Conservation (phyloP, 1,284 basidiomycete species). For the Leccinum pachyderme region DNA sequence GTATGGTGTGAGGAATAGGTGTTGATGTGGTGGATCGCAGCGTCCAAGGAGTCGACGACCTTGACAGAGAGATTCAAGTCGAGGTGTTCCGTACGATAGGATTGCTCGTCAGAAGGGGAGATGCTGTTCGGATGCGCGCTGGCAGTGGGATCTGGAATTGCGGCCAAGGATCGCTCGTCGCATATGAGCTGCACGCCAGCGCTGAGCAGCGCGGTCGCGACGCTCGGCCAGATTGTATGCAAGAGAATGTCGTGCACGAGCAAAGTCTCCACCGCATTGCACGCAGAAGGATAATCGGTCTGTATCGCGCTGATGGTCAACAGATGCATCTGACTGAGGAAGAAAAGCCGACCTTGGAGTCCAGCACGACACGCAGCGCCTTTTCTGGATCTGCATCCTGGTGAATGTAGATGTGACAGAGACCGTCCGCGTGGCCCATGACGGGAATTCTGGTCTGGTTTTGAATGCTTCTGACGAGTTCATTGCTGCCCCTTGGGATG, state of each 20-base stretch:
- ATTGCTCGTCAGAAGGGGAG: conserved; percentile 51
- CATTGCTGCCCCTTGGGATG: conserved; percentile 94
- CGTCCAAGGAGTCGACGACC: conserved; percentile 64
- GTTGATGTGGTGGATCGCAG: conserved; percentile 90
- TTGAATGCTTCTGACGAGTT: conserved; percentile 87
- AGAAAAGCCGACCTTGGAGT: conserved; percentile 76
- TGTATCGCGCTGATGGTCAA: conserved; percentile 31
- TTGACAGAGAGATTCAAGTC: conserved; percentile 81
- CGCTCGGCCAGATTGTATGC: conserved; percentile 72
- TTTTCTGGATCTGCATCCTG: conserved; percentile 76
- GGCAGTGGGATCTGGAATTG: conserved; percentile 24
- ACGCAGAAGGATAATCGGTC: conserved; percentile 95
- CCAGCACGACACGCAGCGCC: conserved; percentile 79
- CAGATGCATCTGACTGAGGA: not conserved
- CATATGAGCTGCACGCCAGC: conserved; percentile 79
- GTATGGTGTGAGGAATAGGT: conserved; percentile 94
- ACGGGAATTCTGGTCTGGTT: conserved; percentile 91
- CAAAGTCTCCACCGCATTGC: conserved; percentile 92
- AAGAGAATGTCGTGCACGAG: conserved; percentile 79
- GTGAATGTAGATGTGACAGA: conserved; percentile 91
- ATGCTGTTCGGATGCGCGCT: conserved; percentile 61
- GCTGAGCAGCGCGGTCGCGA: conserved; percentile 72
- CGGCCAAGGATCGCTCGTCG: conserved; percentile 51
- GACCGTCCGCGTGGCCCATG: conserved; percentile 98
- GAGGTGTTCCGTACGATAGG: conserved; percentile 89